These are phyloP conservation scores for Candida railenensis DNA, from an alignment of 805 yeast species.

Conservation along the genomic window DNA sequence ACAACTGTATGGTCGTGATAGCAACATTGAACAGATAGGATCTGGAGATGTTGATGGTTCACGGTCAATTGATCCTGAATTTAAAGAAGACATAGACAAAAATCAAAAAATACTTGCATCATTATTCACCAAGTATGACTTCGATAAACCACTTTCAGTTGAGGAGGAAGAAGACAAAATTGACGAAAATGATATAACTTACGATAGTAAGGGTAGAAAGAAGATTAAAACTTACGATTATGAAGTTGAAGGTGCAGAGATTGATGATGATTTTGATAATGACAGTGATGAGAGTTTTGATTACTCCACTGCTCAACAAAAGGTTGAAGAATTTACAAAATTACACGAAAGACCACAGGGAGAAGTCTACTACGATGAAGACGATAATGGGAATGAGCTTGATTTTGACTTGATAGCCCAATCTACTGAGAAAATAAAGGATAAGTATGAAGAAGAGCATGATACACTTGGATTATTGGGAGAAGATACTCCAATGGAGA, in stretches of 20 bases:
- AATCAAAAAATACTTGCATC: constrained; percentile 34
- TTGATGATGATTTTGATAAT: constrained; percentile 23
- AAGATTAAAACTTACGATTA: constrained; percentile 31
- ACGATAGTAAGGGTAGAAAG: constrained; percentile 38
- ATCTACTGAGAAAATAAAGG: constrained; percentile 28
- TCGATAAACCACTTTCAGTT: constrained; percentile 35
- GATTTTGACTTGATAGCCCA: constrained; percentile 29
- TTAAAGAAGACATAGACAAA: constrained; percentile 21
- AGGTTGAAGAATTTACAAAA: constrained; percentile 22
- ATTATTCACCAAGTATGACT: constrained; percentile 30
- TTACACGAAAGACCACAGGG: constrained; percentile 22
- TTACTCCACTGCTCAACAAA: constrained; percentile 8
- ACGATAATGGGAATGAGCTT: constrained; percentile 41
- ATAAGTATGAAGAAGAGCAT: constrained; percentile 26
- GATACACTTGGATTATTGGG: constrained; percentile 1
- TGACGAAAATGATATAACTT: constrained; percentile 31
- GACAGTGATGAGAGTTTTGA: constrained; percentile 13
- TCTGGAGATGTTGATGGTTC: constrained; percentile 8
- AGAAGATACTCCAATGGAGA: constrained; percentile 6
- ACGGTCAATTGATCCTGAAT: constrained; percentile 8
- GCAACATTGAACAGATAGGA: neutral
- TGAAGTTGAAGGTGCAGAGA: constrained; percentile 27
- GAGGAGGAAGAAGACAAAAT: constrained; percentile 34
- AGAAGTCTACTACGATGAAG: constrained; percentile 35
- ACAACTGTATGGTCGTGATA: constrained; percentile 19